Conservation (phyloP, 2,329 filamentous ascomycete species). For the Massarina eburnea region DNA sequence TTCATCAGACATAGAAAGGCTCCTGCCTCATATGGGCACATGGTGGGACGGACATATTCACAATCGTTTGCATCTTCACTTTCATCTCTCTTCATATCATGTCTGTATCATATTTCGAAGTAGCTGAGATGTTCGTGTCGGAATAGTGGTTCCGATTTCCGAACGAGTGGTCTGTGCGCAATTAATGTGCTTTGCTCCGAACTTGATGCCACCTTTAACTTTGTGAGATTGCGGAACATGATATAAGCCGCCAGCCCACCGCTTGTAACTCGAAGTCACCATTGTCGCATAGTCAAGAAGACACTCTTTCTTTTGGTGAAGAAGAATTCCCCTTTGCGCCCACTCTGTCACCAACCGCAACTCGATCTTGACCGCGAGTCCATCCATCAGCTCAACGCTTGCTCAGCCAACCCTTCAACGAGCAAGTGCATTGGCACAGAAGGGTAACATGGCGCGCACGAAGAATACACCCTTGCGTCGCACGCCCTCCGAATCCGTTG, state of each 20-base stretch:
- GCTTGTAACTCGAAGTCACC: too few relatives aligned
- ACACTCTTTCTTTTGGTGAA: too few relatives aligned
- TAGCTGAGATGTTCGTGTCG: not conserved
- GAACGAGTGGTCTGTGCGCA: conserved; percentile 16
- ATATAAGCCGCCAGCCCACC: conserved; percentile 9
- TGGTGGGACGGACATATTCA: not conserved
- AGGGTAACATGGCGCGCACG: conserved; percentile 31
- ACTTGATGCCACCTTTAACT: conserved; percentile 37
- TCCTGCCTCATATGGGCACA: not conserved
- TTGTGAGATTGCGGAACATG: conserved; percentile 8
- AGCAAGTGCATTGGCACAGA: not conserved
- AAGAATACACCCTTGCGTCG: conserved; percentile 29
- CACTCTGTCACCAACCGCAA: not conserved
- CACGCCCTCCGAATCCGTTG: conserved; percentile 27
- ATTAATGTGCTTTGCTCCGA: conserved; percentile 32
- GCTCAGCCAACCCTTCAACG: not conserved
- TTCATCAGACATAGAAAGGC: not conserved
- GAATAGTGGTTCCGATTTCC: conserved; percentile 19
- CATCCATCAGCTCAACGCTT: too few relatives aligned
- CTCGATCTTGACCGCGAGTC: too few relatives aligned
- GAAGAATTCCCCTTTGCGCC: too few relatives aligned
- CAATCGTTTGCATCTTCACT: not conserved
- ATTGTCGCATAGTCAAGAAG: too few relatives aligned
- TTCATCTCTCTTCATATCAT: not conserved
- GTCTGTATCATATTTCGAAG: not conserved